phyloP scores from a whole-genome alignment of 306 rosid genomes.

The Corylus heterophylla region DNA sequence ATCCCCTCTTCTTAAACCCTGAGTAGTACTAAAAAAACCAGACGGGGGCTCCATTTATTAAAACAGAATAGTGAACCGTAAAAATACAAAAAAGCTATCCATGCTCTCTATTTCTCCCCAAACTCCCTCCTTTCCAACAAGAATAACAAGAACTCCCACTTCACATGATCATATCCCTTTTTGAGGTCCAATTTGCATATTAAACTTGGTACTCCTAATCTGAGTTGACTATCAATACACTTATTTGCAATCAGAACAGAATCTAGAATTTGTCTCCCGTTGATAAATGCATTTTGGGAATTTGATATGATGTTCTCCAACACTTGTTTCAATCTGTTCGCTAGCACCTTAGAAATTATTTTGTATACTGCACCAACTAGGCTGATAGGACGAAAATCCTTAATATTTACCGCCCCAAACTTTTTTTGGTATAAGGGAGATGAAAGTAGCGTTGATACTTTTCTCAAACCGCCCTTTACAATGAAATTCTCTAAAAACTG shows the following conservation, averaged over 20 bases:
- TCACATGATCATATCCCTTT: background rate
- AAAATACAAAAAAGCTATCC: too few relatives aligned
- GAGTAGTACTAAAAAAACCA: background rate
- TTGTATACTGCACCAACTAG: too few relatives aligned
- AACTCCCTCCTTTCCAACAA: background rate
- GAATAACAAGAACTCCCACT: background rate
- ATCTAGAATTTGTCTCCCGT: too few relatives aligned
- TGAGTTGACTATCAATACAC: background rate
- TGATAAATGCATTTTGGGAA: background rate
- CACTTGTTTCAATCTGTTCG: too few relatives aligned
- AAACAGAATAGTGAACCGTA: background rate
- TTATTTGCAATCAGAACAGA: background rate
- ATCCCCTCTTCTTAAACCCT: background rate
- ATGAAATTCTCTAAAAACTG: too few relatives aligned
- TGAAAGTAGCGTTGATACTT: background rate
- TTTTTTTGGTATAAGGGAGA: background rate
- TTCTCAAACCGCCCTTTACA: background rate
- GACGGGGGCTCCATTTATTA: background rate
- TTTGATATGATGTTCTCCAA: background rate
- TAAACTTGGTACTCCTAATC: too few relatives aligned
- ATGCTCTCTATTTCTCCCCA: background rate
- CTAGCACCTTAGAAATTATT: background rate
- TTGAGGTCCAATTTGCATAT: background rate
- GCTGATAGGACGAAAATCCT: background rate
- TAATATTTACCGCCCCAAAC: background rate